These are phyloP conservation scores for Trichoderma arundinaceum DNA, from an alignment of 2,329 filamentous ascomycete species.

Conservation along the genomic window DNA sequence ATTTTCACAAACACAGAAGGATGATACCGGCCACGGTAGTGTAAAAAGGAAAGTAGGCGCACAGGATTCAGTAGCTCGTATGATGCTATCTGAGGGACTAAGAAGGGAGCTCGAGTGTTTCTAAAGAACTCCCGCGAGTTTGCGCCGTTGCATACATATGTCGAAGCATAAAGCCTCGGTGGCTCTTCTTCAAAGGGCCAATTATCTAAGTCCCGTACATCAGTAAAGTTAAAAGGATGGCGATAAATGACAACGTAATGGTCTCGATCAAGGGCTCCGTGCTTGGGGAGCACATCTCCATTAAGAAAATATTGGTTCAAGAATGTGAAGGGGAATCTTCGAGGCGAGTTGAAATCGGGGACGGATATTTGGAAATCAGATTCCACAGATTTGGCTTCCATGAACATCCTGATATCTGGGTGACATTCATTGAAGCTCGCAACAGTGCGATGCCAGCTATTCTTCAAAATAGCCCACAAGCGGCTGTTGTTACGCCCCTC, in stretches of 20 bases:
- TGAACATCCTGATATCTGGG: constrained; percentile 4
- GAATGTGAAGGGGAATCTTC: background rate
- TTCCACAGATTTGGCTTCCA: background rate
- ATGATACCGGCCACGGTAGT: constrained; percentile 33
- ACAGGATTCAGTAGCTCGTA: constrained; percentile 33
- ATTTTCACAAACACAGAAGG: constrained; percentile 29
- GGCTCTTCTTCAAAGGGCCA: background rate
- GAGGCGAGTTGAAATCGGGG: background rate
- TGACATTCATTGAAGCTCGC: constrained; percentile 4
- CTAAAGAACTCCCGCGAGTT: background rate
- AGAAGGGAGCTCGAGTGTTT: constrained; percentile 20
- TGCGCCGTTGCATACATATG: background rate
- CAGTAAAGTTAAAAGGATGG: background rate
- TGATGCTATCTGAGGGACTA: constrained; percentile 37
- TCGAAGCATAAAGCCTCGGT: background rate
- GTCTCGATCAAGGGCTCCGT: background rate
- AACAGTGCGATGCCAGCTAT: background rate
- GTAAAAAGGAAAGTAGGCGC: constrained; percentile 36
- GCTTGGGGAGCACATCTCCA: background rate
- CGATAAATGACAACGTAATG: background rate
- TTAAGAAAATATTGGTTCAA: background rate
- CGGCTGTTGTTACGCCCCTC: background rate
- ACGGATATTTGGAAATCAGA: background rate
- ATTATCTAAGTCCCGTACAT: background rate
- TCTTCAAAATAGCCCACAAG: background rate